Base-by-base conservation (phyloP, 257 asterid species). In the Fraxinus anomala region DNA sequence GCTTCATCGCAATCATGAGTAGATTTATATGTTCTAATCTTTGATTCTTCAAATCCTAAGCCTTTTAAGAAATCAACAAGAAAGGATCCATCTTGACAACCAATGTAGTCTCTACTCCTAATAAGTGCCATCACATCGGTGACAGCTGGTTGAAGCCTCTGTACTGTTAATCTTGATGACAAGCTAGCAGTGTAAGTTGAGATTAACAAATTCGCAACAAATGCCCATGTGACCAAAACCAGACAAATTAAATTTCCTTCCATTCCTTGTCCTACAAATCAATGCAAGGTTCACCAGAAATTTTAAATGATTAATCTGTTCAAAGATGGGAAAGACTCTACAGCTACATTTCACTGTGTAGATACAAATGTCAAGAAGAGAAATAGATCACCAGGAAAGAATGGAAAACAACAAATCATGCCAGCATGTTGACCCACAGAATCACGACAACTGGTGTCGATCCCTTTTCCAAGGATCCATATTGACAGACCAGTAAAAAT, bases 151-250 rank as follows among this genome's bases (percentile, higher is more conserved):
- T 49, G 84, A 68, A 88, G 89, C 66, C 79, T 76, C 28, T 44
- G 78, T 28, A 79, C 75, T n/a, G 90, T 87, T 56, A 89, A 82
- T 71, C 82, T 86, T 12, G 91, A 84, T 5, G 91, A 80, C 73
- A 89, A 78, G 72, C 81, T 89, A 42, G 91, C 90, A 3, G 83
- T 87, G 73, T 89, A 87, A 37, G 91, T 87, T 28, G 91, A 87
- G 82, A 59, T 86, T 28, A 89, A 70, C 73, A 87, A 78, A 24
- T 83, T 82, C 6, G 85, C 94, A 10, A 89, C 90, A 4, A 86
- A 81, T 19, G 85, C 86, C 90, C 94, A 87, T 65, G 81, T 77
- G 44, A 83, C 83, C 23, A 89, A 10, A 79, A 87, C 80, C 54
- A 89, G 65, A 71, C 86, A 80, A 33, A 87, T 47, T 61, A 89